Conservation (phyloP, 148 eudicot genomes). For the Spergularia marina region DNA sequence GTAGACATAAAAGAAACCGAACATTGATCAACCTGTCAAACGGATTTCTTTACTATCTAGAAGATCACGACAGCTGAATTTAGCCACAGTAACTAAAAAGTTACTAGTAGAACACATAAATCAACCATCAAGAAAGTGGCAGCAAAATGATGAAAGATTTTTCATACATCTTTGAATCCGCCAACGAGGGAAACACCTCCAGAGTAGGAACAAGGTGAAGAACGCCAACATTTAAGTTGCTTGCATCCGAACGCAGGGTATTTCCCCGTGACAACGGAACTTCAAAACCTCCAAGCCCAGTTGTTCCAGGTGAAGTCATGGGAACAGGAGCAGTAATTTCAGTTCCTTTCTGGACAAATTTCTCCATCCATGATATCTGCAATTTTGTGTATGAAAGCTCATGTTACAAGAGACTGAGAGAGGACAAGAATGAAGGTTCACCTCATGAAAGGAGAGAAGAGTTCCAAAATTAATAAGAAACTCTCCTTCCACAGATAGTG, state of each 20-base stretch:
- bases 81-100: neutral
- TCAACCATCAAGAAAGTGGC: neutral
- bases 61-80: slow-evolving; percentile 2
- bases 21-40: neutral
- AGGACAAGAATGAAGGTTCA: neutral
- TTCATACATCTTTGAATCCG: slow-evolving; percentile 75
- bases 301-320: slow-evolving; percentile 72
- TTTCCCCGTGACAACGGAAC: slow-evolving; percentile 90
- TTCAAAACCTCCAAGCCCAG: slow-evolving; percentile 98
- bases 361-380: slow-evolving; percentile 99
- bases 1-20: neutral
- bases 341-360: slow-evolving; percentile 88
- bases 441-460: neutral
- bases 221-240: slow-evolving; percentile 91
- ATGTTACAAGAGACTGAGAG: neutral
- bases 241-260: slow-evolving; percentile 87
- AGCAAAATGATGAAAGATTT: slow-evolving; percentile 11
- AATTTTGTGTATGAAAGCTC: slow-evolving; percentile 6
- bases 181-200: slow-evolving; percentile 87
- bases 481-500: too few species aligned
- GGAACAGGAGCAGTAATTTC: slow-evolving; percentile 95
- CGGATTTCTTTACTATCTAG: slow-evolving; percentile 5
- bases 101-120: neutral
- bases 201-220: slow-evolving; percentile 92
- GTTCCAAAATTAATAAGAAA: too few species aligned